phyloP scores from a whole-genome alignment of 768 basidiomycete genomes.

The Nidularia pulvinata region DNA sequence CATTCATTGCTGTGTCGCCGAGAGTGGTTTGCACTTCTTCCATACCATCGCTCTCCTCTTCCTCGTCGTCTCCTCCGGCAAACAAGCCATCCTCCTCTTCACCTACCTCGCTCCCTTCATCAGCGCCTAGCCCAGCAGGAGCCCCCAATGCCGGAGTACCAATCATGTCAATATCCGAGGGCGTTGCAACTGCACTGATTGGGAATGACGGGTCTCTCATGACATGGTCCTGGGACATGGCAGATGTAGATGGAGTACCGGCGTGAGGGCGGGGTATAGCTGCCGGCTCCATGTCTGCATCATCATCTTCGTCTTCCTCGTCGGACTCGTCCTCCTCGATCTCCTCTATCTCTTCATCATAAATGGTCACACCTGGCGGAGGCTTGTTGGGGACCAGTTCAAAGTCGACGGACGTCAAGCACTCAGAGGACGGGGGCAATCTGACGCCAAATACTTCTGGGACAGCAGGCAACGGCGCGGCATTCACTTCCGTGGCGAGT shows the following conservation, averaged over 20 bases:
- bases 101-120: constrained; percentile 69
- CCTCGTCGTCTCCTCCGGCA: constrained; percentile 72
- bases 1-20: constrained; percentile 47
- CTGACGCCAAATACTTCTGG: constrained; percentile 89
- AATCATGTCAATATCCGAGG: constrained; percentile 72
- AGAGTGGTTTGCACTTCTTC: constrained; percentile 66
- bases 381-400: constrained; percentile 86
- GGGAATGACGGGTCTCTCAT: constrained; percentile 54
- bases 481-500: constrained; percentile 82
- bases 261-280: constrained; percentile 36
- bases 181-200: constrained; percentile 60
- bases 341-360: constrained; percentile 83
- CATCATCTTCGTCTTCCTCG: constrained; percentile 57
- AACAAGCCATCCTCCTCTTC: constrained; percentile 82
- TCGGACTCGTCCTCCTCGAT: constrained; percentile 75
- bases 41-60: constrained; percentile 83
- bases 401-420: constrained; percentile 82
- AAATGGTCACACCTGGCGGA: constrained; percentile 73
- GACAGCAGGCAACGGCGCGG: constrained; percentile 78
- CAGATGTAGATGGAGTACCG: constrained; percentile 18
- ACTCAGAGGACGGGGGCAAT: constrained; percentile 68
- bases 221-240: constrained; percentile 29
- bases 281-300: constrained; percentile 74
- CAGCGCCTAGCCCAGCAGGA: constrained; percentile 25
- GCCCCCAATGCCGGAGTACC: constrained; percentile 34